Conservation (phyloP, 805 yeast genomes). For the Saturnispora serradocipensis region DNA sequence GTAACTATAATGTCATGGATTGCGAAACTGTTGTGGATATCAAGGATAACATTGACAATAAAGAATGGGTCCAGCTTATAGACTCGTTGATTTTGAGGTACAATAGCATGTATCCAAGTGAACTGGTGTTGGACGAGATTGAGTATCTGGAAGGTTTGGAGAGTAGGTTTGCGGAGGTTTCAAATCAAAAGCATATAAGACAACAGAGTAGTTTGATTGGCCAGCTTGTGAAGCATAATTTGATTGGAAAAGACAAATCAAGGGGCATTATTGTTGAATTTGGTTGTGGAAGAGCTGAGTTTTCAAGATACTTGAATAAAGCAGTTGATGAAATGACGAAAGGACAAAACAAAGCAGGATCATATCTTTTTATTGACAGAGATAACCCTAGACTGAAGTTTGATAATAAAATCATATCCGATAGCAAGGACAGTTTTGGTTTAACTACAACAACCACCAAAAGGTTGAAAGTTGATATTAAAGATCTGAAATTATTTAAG, state of each 20-base stretch:
- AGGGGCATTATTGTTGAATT: conserved; percentile 51
- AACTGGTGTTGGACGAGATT: conserved; percentile 15
- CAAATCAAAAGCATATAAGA: conserved; percentile 62
- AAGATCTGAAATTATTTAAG: conserved; percentile 51
- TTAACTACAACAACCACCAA: conserved; percentile 14
- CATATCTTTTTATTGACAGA: conserved; percentile 62
- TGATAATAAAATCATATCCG: conserved; percentile 58
- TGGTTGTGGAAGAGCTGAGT: conserved; percentile 88
- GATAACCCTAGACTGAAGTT: conserved; percentile 70
- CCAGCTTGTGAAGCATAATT: conserved; percentile 37
- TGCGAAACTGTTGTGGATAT: neutral
- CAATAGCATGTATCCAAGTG: conserved; percentile 9
- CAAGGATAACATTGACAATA: conserved; percentile 11
- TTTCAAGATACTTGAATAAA: conserved; percentile 52
- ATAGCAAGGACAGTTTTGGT: conserved; percentile 28
- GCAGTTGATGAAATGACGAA: conserved; percentile 17
- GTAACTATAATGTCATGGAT: conserved; percentile 36
- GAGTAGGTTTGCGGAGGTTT: conserved; percentile 38
- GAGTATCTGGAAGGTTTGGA: conserved; percentile 28
- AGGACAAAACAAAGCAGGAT: conserved; percentile 3
- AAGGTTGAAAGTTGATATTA: conserved; percentile 68
- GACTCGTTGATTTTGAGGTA: conserved; percentile 10
- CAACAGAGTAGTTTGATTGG: conserved; percentile 81
- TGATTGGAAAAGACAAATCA: conserved; percentile 28
- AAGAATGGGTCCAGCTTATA: conserved; percentile 19